These are phyloP conservation scores for Chloris gayana DNA, from an alignment of 176 grass and related monocot genomes.

Conservation along the genomic window DNA sequence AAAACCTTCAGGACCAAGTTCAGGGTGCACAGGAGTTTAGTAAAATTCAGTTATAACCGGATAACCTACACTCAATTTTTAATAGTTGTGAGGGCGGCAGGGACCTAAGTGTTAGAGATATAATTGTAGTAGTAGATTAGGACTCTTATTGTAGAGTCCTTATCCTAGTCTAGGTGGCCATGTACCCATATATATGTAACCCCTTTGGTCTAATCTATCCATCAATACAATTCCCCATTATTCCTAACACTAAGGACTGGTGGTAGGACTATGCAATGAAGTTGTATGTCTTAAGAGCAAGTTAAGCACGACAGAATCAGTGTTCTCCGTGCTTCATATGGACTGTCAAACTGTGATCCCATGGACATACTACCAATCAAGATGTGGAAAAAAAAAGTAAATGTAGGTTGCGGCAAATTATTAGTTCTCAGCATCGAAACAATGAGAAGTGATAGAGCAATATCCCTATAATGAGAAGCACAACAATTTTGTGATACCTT, in stretches of 20 bases:
- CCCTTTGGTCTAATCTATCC: too few relatives aligned
- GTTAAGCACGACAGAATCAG: background rate
- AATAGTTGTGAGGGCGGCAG: background rate
- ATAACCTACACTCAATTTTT: background rate
- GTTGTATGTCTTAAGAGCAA: background rate
- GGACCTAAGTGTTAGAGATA: too few relatives aligned
- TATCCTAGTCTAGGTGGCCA: too few relatives aligned
- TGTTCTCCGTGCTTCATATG: background rate
- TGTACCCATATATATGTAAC: too few relatives aligned
- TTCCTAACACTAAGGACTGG: too few relatives aligned
- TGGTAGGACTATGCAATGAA: background rate
- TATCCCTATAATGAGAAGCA: slow-evolving; percentile 32
- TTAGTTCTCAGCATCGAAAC: background rate
- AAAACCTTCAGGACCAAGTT: background rate
- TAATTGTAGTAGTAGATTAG: too few relatives aligned
- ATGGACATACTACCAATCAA: background rate
- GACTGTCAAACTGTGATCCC: background rate
- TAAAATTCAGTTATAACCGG: background rate
- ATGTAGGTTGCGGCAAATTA: slow-evolving; percentile 12
- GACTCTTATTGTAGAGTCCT: too few relatives aligned
- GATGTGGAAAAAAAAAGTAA: slow-evolving; percentile 1
- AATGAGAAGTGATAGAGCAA: slow-evolving; percentile 4
- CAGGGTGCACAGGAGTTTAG: background rate
- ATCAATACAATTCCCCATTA: too few relatives aligned
- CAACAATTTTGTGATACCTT: slow-evolving; percentile 64